Evolutionary conservation across 2,329 filamentous ascomycete genomes (phyloP).

Genomic region (Elsinoe necatrix): DNA sequence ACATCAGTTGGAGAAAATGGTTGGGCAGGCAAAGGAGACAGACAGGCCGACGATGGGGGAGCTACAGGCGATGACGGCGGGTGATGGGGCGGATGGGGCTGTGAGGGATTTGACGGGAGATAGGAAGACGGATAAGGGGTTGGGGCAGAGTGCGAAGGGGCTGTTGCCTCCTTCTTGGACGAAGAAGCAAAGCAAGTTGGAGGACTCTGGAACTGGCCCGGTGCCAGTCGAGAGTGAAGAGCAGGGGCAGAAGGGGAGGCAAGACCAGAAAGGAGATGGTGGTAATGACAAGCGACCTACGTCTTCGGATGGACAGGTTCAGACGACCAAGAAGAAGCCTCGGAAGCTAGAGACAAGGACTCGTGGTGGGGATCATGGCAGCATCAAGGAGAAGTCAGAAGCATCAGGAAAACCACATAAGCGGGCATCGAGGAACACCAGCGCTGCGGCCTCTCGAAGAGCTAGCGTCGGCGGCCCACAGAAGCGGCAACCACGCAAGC

Average conservation of each 20-base stretch:
- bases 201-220: neutral
- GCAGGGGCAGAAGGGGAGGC: too few species aligned
- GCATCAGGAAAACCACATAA: neutral
- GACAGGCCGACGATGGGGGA: constrained; percentile 29
- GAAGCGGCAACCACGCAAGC: neutral
- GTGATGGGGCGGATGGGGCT: neutral
- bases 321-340: neutral
- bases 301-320: neutral
- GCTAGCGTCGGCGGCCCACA: neutral
- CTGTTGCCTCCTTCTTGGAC: neutral
- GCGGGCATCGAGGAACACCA: neutral
- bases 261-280: neutral
- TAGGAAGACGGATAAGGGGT: constrained; percentile 1
- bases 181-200: neutral
- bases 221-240: neutral
- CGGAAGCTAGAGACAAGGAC: constrained; percentile 2
- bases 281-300: neutral
- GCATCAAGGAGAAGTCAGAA: neutral
- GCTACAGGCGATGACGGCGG: constrained; percentile 29
- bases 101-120: neutral
- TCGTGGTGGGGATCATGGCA: neutral
- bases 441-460: neutral
- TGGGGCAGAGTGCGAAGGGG: neutral
- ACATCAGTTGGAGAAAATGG: constrained; percentile 32
- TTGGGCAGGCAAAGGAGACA: constrained; percentile 30